Base-by-base conservation (phyloP, 2,329 filamentous ascomycete genomes). In the Calonectria honghensis region DNA sequence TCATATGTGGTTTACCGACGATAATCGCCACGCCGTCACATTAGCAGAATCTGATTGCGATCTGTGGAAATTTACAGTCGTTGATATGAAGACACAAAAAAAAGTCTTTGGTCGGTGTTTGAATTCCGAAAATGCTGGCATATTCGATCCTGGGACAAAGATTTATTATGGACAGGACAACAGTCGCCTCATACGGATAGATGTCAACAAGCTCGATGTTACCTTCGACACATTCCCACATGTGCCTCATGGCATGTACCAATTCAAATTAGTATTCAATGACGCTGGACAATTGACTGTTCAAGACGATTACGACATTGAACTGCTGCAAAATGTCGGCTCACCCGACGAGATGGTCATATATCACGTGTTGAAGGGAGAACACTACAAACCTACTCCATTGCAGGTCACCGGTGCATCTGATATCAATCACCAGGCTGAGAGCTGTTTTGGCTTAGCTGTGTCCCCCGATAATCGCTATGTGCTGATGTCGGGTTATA, bases 381-480 rank as follows among this genome's bases (percentile, higher is more conserved):
- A n/a, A 2, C 35, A 65, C 3, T 2, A 29, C 20, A 11, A 50
- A 16, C 61, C 61, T 35, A 50, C 39, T 31, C 7, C 41, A 11
- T 4, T 50, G 11, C 39, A 31, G 0, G 61, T 65, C 3, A 65
- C 61, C 13, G 61, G 61, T 24, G 61, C 61, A 20, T 32, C 41
- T 3, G 24, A 65, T 18, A 65, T 50, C 13, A 48, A 24, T 18
- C 61, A 65, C 41, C 10, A 65, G 14, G 61, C 61, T 14, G 61
- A 65, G 41, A 65, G 61, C 20, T 65, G 61, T 32, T 65, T 65
- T 65, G 61, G 27, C 10, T 18, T 50, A 6, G 61, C 39, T 4
- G 61, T 65, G 2, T 48, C 61, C 2, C 61, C 61, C 3, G 41
- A 63, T 20, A 63, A 63, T 29, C 57, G 41, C 0, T 31, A 29